These are phyloP conservation scores for Nemania serpens DNA, from an alignment of 2,329 filamentous ascomycete genomes.

Conservation along the genomic window DNA sequence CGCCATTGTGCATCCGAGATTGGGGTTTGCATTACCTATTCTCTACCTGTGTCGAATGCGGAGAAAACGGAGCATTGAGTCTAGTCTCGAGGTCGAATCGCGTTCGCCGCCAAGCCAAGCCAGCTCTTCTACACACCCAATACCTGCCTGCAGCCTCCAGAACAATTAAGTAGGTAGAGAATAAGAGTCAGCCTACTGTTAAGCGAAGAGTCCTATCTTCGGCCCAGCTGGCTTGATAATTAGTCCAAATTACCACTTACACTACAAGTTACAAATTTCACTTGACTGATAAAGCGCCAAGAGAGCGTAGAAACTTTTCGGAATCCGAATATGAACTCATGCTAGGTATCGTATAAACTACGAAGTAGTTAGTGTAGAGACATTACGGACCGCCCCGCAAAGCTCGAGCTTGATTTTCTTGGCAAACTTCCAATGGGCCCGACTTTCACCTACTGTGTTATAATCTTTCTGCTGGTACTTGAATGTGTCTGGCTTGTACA, in stretches of 20 bases:
- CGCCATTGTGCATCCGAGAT: constrained; percentile 16
- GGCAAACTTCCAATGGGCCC: background rate
- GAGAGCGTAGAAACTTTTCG: background rate
- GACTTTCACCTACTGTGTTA: no score
- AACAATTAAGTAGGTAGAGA: background rate
- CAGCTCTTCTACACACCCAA: no score
- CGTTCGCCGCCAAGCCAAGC: background rate
- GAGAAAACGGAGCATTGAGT: background rate
- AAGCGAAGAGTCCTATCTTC: background rate
- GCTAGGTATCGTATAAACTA: background rate
- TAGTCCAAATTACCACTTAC: background rate
- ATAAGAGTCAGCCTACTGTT: background rate
- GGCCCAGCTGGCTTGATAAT: background rate
- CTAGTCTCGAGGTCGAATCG: background rate
- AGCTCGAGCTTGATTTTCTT: constrained; percentile 10
- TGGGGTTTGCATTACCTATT: background rate
- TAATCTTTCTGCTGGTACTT: no score
- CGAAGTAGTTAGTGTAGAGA: no score
- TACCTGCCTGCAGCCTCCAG: no score
- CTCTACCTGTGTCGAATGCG: background rate
- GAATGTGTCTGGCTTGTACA: no score
- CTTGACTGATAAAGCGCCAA: background rate
- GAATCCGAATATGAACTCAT: background rate
- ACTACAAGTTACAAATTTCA: background rate
- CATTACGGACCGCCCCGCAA: constrained; percentile 8